Base-by-base conservation (phyloP, 768 basidiomycete genomes). In the Hericium coralloides region DNA sequence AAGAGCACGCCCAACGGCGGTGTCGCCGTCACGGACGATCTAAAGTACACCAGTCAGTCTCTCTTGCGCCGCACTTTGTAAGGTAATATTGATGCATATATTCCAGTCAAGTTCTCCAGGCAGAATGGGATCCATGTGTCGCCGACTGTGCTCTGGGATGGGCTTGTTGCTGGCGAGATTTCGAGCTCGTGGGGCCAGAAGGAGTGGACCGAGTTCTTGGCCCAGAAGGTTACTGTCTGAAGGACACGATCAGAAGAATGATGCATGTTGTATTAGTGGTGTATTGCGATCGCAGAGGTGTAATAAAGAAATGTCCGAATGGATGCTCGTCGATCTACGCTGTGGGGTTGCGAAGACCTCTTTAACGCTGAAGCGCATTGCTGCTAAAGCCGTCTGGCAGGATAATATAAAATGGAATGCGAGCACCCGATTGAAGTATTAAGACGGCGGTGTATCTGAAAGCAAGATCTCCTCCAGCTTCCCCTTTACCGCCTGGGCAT, bases 101-200 rank as follows among this genome's bases (percentile, higher is more conserved):
- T 26, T 58, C 31, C 64, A 94, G 92, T 97, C 76, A 97, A 95
- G 70, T 86, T 87, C 68, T 82, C 88, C 15, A 77, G 95, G 60
- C 94, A 97, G 73, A 97, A 98, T 59, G 79, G 89, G 2, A 83
- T 97, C 41, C 95, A 98, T 62, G 91, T 95, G 49, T 94, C 92
- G 1, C 92, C 93, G 4, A 88, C 92, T 41, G 80, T 77, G 2
- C 72, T 90, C 2, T 88, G 83, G 82, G 86, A 93, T 62, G 89
- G 91, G 52, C 74, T 86, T 55, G 66, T 90, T 53, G 85, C 82
- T 12, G 78, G 74, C 51, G 84, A 89, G 50, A 75, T 94, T 36
- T 87, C 85, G 5, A 92, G 91, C 66, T 79, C 84, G 20, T 97
- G 91, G 89, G 86, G 80, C 4, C 79, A 85, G 65, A 75, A 75